Percentiles rank a stretch among this genome's conserved stretches.
Evolutionary conservation across 139 green algal species (phyloP).

Genomic region (Chlorella ohadii): DNA sequence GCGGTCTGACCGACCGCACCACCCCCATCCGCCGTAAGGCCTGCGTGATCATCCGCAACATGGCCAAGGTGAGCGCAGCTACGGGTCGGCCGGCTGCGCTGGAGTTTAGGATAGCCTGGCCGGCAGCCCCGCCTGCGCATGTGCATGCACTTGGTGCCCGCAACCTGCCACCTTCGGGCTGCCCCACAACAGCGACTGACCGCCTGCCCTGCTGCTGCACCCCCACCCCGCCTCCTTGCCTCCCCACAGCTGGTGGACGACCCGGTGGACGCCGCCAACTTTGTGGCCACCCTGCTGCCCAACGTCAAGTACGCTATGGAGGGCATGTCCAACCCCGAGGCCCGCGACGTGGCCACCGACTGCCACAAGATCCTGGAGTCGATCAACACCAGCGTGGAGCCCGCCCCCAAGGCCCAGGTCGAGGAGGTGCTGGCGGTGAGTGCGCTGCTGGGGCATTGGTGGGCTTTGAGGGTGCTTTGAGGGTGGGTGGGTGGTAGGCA

Average conservation of each 20-base stretch:
- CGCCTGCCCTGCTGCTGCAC: not conserved
- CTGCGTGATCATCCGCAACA: conserved; percentile 81
- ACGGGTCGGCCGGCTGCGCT: no score
- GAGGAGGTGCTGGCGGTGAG: conserved; percentile 28
- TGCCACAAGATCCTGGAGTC: conserved; percentile 42
- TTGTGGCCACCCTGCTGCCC: conserved; percentile 75
- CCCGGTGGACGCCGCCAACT: conserved; percentile 67
- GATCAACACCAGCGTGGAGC: conserved; percentile 43
- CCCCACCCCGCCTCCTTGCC: not conserved
- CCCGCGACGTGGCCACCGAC: conserved; percentile 49
- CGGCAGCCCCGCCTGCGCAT: no score
- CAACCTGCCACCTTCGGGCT: no score
- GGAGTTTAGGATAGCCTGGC: no score
- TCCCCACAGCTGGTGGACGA: conserved; percentile 55
- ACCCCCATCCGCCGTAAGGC: conserved; percentile 70
- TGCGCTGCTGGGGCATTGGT: not conserved
- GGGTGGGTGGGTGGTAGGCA: no score
- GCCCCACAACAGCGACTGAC: no score
- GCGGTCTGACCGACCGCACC: conserved; percentile 69
- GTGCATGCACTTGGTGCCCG: no score
- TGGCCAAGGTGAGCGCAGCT: conserved; percentile 71
- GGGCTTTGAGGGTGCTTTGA: not conserved
- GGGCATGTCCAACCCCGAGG: conserved; percentile 75
- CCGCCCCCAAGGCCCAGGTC: conserved; percentile 18
- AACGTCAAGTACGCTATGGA: conserved; percentile 63